Evolutionary conservation across 148 eudicot genomes (phyloP).

Genomic region (Rhododendron simsii): DNA sequence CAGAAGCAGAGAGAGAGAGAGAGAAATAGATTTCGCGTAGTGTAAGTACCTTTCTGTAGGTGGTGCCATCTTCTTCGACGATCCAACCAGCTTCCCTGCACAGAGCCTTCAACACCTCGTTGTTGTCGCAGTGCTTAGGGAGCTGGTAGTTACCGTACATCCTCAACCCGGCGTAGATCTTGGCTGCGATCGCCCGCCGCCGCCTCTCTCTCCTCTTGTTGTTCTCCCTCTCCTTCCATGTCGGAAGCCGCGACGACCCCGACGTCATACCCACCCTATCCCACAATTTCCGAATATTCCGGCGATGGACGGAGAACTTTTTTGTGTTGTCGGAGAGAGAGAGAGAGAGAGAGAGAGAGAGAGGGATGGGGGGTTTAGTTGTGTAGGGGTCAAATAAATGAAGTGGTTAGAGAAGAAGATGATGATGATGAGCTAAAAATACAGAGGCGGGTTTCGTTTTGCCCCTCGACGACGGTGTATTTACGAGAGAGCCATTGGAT

Average conservation of each 20-base stretch:
- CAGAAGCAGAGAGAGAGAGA: background rate
- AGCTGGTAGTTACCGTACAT: constrained; percentile 78
- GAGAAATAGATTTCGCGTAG: background rate
- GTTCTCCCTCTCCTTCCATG: constrained; percentile 93
- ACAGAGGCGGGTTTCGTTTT: background rate
- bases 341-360: background rate
- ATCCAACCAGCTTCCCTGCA: constrained; percentile 93
- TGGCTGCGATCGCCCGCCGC: constrained; percentile 87
- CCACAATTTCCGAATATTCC: too few species aligned
- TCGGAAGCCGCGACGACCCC: constrained; percentile 77
- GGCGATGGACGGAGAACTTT: background rate
- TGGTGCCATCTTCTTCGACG: constrained; percentile 91
- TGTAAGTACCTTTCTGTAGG: constrained; percentile 62
- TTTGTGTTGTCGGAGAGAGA: background rate
- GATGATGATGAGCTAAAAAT: constrained; percentile 14
- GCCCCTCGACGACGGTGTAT: background rate
- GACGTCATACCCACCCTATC: constrained; percentile 38
- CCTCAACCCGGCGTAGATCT: constrained; percentile 80
- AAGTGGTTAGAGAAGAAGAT: background rate
- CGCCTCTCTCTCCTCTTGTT: constrained; percentile 88
- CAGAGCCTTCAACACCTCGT: constrained; percentile 86
- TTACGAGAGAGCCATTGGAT: constrained; percentile 33
- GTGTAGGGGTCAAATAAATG: constrained; percentile 3
- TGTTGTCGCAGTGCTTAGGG: constrained; percentile 92
- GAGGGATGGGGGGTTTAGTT: background rate